Base-by-base conservation (phyloP, 495 filamentous ascomycete genomes). In the Penicillium macrosclerotiorum region DNA sequence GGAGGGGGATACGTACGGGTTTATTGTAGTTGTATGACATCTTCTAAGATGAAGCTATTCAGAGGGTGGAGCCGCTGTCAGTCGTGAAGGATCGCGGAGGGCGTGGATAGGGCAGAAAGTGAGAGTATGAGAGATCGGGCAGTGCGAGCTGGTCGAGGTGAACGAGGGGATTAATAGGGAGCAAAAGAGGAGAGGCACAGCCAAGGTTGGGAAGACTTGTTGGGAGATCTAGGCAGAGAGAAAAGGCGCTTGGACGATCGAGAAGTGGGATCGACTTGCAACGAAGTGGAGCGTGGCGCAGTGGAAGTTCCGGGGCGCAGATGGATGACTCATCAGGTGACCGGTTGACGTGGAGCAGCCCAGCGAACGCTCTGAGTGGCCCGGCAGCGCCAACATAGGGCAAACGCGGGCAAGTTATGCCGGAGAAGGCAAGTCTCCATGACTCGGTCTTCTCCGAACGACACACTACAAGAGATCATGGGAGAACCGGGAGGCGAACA, bases 21-120 rank as follows among this genome's bases (percentile, higher is more conserved):
- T 71, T 71, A 46, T 58, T 59, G 52, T 66, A 68, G 32, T 58
- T 59, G 52, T 66, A 68, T 29, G 64, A 63, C 64, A 67, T 71
- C 19, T 47, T 51, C n/a, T n/a, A n/a, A n/a, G n/a, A n/a, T n/a
- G 16, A 14, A 23, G 13, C 23, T 20, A 18, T 31, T 17, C 6
- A 29, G 17, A 37, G 30, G 30, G 45, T 45, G 45, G 45, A 47
- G 25, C 37, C 32, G 37, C 32, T 33, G 25, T 29, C 14, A 32
- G 11, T 18, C n/a, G 20, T n/a, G 14, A 36, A 13, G 16, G n/a
- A 22, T n/a, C n/a, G n/a, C 23, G 26, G 33, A 23, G 14, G 49
- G 45, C 36, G 33, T 42, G 42, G 32, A 37, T 27, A 23, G 42
- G 30, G 39, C 20, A 26, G 26, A 25, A 12, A 22, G 19, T 31